Conservation (phyloP, 257 asterid species). For the Nicotiana attenuata region DNA sequence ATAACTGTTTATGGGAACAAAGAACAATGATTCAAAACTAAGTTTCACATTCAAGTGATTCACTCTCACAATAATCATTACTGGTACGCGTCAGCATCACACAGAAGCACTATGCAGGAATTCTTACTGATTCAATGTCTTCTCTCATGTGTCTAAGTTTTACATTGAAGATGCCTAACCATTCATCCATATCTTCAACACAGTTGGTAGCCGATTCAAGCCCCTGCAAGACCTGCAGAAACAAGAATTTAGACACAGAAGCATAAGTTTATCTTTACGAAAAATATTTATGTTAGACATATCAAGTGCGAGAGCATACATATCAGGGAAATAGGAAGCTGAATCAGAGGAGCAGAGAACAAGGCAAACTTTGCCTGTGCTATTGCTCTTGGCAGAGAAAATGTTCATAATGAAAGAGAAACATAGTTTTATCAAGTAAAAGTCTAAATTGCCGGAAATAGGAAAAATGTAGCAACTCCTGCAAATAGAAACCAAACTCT, state of each 20-base stretch:
- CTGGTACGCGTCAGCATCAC: background rate
- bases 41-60: conserved; percentile 8
- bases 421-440: background rate
- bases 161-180: conserved; percentile 90
- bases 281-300: conserved; percentile 3
- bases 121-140: conserved; percentile 90
- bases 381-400: background rate
- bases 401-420: background rate
- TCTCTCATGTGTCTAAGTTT: conserved; percentile 99
- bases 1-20: background rate
- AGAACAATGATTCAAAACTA: background rate
- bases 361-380: background rate
- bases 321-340: background rate
- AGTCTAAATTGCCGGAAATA: background rate
- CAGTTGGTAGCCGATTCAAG: conserved; percentile 73
- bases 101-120: conserved; percentile 8
- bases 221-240: conserved; percentile 77
- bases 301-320: background rate
- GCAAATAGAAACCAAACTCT: background rate
- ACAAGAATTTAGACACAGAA: conserved; percentile 15
- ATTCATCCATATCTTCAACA: conserved; percentile 98
- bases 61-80: background rate
- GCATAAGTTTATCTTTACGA: background rate
- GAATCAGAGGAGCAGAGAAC: background rate
- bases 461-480: conserved; percentile 18